Conservation (phyloP, 306 rosid genomes). For the Malus sylvestris region DNA sequence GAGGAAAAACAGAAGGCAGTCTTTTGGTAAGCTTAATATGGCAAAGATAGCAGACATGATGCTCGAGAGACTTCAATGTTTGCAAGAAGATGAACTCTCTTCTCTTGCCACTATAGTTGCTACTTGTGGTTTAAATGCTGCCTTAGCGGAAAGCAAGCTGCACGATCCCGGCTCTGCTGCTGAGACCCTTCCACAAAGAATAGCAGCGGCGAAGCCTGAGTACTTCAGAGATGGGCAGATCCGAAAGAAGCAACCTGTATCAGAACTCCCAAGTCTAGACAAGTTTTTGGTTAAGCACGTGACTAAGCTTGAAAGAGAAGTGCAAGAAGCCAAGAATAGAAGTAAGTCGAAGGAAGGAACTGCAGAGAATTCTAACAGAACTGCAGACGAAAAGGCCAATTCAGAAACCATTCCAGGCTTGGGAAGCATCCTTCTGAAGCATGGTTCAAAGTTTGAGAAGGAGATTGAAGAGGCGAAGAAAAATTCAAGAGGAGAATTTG, state of each 20-base stretch:
- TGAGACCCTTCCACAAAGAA: conserved; percentile 38
- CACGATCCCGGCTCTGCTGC: conserved; percentile 33
- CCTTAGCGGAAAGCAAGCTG: conserved; percentile 61
- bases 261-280: conserved; percentile 80
- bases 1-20: conserved; percentile 49
- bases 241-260: conserved; percentile 44
- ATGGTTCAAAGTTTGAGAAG: conserved; percentile 37
- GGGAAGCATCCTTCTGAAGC: conserved; percentile 48
- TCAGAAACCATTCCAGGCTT: conserved; percentile 27
- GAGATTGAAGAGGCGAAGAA: conserved; percentile 38
- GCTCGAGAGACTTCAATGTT: conserved; percentile 72
- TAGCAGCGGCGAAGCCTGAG: conserved; percentile 32
- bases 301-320: conserved; percentile 86
- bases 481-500: conserved; percentile 10
- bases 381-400: conserved; percentile 13
- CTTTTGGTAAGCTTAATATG: conserved; percentile 45
- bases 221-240: conserved; percentile 28
- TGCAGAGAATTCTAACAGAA: conserved; percentile 19
- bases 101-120: conserved; percentile 93
- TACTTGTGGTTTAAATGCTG: conserved; percentile 84
- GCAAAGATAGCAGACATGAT: conserved; percentile 59
- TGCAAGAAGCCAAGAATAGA: conserved; percentile 65
- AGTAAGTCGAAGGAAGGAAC: conserved; percentile 27
- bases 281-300: conserved; percentile 72
- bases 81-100: conserved; percentile 82